Base-by-base conservation (phyloP, 1,139 yeast species). In the Kodamaea alishanica region DNA sequence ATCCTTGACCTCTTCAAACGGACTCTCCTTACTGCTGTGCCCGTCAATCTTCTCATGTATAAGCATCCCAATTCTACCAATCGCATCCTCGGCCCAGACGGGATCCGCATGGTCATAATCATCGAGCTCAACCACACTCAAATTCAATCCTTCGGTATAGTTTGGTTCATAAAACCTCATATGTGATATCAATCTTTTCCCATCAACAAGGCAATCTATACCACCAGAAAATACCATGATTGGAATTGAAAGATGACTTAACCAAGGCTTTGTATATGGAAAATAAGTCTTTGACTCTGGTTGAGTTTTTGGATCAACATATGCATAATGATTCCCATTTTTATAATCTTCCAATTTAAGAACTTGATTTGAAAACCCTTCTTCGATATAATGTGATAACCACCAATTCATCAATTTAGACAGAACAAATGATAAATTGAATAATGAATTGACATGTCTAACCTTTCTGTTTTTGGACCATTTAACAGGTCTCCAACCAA, bases 401-500 rank as follows among this genome's bases (percentile, higher is more conserved):
- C 97, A 92, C 96, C 97, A 92, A 38, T 76, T 73, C 95, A 92
- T 88, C 46, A 87, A 69, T 49, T 81, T 79, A 2, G 88, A 72
- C 24, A 94, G 83, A 8, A 88, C 84, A 56, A 77, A 84, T 5
- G 85, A 84, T 0, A 96, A 96, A n/a, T 94, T 84, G 58, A 86
- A 89, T 8, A 88, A 61, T 49, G 90, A 86, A 63, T 85, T 90
- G 35, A 89, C 68, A 45, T 77, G 77, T 55, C 90, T 70, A 26
- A 86, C 65, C 25, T 73, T 67, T 22, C 64, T 66, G 55, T 88
- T 83, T 9, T 50, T 45, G 34, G 66, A 65, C 96, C 97, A 92
- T 34, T 84, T 69, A 6, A 61, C 60, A 47, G 87, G 94, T 51
- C 74, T 78, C 97, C 97, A 92, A 33, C 84, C 86, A 56, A 92